These are phyloP conservation scores for Fusarium vanettenii DNA, from an alignment of 2,329 filamentous ascomycete species.

Conservation along the genomic window DNA sequence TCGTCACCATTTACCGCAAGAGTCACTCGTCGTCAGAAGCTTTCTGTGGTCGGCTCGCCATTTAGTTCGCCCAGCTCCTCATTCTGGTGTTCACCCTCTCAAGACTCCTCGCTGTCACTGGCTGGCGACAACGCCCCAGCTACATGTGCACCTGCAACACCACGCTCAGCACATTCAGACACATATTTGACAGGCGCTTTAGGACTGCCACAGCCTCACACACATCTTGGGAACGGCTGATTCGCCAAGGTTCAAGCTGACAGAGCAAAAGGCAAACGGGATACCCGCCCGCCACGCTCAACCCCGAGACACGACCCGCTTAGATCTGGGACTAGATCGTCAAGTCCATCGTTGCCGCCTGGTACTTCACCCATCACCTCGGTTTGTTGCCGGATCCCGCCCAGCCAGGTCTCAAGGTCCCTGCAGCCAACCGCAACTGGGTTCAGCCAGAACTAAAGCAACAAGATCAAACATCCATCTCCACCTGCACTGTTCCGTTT, in stretches of 20 bases:
- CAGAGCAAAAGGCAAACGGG: constrained; percentile 14
- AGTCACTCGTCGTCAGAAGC: background rate
- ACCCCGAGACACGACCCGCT: constrained; percentile 16
- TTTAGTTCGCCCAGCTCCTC: constrained; percentile 14
- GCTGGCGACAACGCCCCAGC: constrained; percentile 24
- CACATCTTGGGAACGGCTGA: background rate
- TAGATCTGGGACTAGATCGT: constrained; percentile 31
- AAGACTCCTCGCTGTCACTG: constrained; percentile 18
- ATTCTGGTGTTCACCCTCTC: constrained; percentile 9
- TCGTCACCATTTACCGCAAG: background rate
- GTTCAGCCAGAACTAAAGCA: constrained; percentile 21
- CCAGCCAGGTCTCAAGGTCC: constrained; percentile 32
- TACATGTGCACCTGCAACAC: constrained; percentile 35
- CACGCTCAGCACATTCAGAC: constrained; percentile 28
- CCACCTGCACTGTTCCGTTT: constrained; percentile 20
- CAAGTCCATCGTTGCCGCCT: constrained; percentile 30
- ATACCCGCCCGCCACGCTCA: constrained; percentile 9
- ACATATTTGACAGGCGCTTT: constrained; percentile 34
- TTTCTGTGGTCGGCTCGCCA: background rate
- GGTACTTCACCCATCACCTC: constrained; percentile 14
- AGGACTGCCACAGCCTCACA: constrained; percentile 14
- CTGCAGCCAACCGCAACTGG: constrained; percentile 38
- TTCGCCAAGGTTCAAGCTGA: background rate
- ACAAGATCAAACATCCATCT: constrained; percentile 18
- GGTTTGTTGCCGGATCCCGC: constrained; percentile 36